phyloP scores from a whole-genome alignment of 2,329 filamentous ascomycete genomes.

The Tolypocladium nubicola region DNA sequence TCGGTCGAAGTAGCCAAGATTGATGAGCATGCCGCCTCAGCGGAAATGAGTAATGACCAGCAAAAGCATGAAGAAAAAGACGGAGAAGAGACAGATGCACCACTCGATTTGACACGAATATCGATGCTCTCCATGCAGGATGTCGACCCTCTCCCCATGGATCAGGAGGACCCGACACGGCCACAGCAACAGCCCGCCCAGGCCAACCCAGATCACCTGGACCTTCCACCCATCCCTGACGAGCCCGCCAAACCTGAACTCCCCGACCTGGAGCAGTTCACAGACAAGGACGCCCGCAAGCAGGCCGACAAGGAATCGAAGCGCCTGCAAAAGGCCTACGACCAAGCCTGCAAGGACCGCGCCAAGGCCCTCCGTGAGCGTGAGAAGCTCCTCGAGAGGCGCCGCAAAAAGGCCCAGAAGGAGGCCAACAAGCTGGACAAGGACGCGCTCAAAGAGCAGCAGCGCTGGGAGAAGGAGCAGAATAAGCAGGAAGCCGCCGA shows the following conservation, averaged over 20 bases:
- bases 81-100: background rate
- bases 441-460: constrained; percentile 27
- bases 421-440: constrained; percentile 29
- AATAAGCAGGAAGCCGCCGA: constrained; percentile 16
- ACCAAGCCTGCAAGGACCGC: constrained; percentile 55
- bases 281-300: constrained; percentile 56
- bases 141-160: constrained; percentile 28
- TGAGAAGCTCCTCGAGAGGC: constrained; percentile 47
- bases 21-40: background rate
- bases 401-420: constrained; percentile 32
- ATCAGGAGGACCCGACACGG: constrained; percentile 9
- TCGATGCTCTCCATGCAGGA: constrained; percentile 23
- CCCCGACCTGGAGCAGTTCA: constrained; percentile 46
- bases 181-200: background rate
- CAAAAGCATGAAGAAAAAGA: background rate
- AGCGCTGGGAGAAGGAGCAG: constrained; percentile 17
- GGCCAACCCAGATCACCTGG: constrained; percentile 6
- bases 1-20: background rate
- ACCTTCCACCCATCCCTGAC: constrained; percentile 32
- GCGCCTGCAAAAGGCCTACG: constrained; percentile 51
- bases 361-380: constrained; percentile 54
- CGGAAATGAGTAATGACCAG: background rate
- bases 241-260: constrained; percentile 33
- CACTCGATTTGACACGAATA: constrained; percentile 8
- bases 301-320: constrained; percentile 59